Evolutionary conservation across 2,329 filamentous ascomycete species (phyloP).

Genomic region (Colletotrichum nymphaeae): DNA sequence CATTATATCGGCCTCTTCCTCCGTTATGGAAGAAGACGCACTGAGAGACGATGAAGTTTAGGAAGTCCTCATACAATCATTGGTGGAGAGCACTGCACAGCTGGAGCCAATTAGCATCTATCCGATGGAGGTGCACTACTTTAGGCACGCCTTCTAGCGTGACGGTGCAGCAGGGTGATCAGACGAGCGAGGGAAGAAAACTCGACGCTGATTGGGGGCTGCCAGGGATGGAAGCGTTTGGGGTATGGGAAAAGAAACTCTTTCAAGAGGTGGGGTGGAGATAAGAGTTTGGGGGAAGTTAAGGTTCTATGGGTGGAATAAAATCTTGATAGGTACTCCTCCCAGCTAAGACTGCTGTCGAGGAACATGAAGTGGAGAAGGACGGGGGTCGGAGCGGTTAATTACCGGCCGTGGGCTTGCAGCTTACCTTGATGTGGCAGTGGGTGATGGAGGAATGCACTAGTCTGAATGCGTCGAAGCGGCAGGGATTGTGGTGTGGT

Average conservation of each 20-base stretch:
- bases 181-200: slow-evolving; percentile 11
- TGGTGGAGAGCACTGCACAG: slow-evolving; percentile 28
- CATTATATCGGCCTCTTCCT: slow-evolving; percentile 20
- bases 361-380: slow-evolving; percentile 2
- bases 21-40: neutral
- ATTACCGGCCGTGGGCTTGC: slow-evolving; percentile 22
- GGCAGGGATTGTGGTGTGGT: slow-evolving; percentile 24
- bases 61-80: slow-evolving; percentile 29
- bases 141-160: slow-evolving; percentile 17
- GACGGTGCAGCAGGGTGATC: slow-evolving; percentile 21
- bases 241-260: neutral
- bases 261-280: slow-evolving; percentile 11
- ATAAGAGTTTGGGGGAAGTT: slow-evolving; percentile 8
- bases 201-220: slow-evolving; percentile 18
- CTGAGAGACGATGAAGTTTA: slow-evolving; percentile 19
- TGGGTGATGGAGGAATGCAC: neutral
- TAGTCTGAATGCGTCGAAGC: slow-evolving; percentile 18
- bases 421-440: slow-evolving; percentile 32
- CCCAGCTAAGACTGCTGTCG: neutral
- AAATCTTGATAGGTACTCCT: neutral
- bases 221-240: slow-evolving; percentile 11
- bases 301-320: neutral
- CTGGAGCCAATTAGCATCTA: slow-evolving; percentile 30
- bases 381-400: slow-evolving; percentile 1
- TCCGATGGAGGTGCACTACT: slow-evolving; percentile 1